Evolutionary conservation across 768 basidiomycete species (phyloP), one percentile per base, ranked within the genome.

Genomic region (Leccinum subtestaceum): DNA sequence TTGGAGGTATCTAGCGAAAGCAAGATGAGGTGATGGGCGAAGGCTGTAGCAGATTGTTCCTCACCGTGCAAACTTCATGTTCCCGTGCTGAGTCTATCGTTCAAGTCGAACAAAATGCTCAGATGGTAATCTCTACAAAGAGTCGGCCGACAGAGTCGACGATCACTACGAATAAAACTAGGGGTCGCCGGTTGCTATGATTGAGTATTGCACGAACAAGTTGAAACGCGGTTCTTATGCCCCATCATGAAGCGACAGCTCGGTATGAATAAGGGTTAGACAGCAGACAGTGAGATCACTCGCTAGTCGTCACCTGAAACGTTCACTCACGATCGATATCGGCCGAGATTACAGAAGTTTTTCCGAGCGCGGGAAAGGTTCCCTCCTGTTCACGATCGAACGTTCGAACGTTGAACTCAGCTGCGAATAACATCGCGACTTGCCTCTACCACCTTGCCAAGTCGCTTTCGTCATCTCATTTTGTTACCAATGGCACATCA

Each of bases 11-110:
- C 88, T 89, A 34, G 32, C 5, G 32, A 29, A 12, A 12, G 27
- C 43, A 40, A 0, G 27, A 21, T 27, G 3, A 27, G n/a, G 46
- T 57, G 19, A 57, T 13, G n/a, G 32, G 43, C 3, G 36, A 31
- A 29, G 12, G 27, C 11, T 3, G 40, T 2, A 25, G 10, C 19
- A 40, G 43, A 47, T 36, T n/a, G 15, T 6, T 11, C 68, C 78
- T 64, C 55, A 84, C 84, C 77, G 76, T 63, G 82, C 82, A 76
- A 85, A 86, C 65, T 86, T 86, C 84, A 86, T 86, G 61, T 40
- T 55, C 53, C n/a, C 47, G 29, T 32, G 53, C 10, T 5, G 52
- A 52, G 48, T n/a, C 17, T 48, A 52, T 49, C 21, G n/a, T 58
- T 15, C 13, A 15, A 25, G 45, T 21, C 12, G 19, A 46, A 46